These are phyloP conservation scores for Larix sibirica DNA, from an alignment of 83 land plant genomes.

Conservation along the genomic window DNA sequence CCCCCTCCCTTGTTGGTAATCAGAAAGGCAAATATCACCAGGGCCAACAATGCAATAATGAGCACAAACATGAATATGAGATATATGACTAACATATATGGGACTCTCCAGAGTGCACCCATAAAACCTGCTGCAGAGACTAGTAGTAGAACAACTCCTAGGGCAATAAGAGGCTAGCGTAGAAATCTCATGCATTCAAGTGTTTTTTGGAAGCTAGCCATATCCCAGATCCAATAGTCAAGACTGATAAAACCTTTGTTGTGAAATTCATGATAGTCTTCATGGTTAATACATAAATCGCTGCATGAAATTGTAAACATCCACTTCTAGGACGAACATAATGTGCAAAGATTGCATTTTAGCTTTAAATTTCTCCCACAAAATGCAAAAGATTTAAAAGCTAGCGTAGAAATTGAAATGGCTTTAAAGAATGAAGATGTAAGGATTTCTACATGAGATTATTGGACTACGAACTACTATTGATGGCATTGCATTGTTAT, in stretches of 20 bases:
- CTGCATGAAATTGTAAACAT: no score
- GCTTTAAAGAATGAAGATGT: no score
- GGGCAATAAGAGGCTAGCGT: slow-evolving; percentile 57
- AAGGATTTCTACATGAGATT: no score
- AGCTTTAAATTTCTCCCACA: no score
- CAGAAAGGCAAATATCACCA: slow-evolving; percentile 58
- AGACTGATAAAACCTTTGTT: slow-evolving; percentile 55
- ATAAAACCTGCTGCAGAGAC: slow-evolving; percentile 74
- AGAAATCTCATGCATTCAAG: slow-evolving; percentile 56
- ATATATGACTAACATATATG: slow-evolving; percentile 54
- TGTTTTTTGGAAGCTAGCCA: slow-evolving; percentile 72
- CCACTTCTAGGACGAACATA: no score
- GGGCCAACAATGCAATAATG: slow-evolving; percentile 47
- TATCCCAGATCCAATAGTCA: slow-evolving; percentile 58
- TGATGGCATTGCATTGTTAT: no score
- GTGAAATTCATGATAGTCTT: slow-evolving; percentile 49
- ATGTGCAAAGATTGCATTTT: no score
- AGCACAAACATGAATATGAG: slow-evolving; percentile 66
- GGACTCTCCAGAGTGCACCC: slow-evolving; percentile 67
- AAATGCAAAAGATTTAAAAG: no score
- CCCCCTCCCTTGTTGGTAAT: slow-evolving; percentile 54
- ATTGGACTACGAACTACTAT: no score
- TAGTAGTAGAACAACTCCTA: slow-evolving; percentile 64
- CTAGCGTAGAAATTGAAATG: no score
- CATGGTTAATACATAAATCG: no score